These are phyloP conservation scores for Citrus cavaleriei DNA, from an alignment of 345 rosid species.

Conservation along the genomic window DNA sequence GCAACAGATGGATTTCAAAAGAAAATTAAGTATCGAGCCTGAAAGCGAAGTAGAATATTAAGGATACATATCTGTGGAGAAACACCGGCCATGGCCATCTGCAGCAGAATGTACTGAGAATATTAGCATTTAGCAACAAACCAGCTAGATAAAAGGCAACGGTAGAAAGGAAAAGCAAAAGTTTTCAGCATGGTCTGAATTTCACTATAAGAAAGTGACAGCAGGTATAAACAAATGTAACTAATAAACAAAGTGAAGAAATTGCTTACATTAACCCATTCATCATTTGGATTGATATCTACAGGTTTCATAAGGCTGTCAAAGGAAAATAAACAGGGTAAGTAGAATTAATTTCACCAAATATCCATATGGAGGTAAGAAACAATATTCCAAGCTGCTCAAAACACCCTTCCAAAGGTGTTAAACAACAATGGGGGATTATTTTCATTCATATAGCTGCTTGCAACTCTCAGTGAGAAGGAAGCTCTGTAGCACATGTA, in stretches of 20 bases:
- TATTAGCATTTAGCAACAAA: constrained; percentile 8
- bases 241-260: background rate
- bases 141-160: background rate
- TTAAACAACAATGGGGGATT: background rate
- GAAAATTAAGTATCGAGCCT: background rate
- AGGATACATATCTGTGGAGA: constrained; percentile 97
- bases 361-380: background rate
- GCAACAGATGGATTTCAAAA: background rate
- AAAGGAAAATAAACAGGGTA: constrained; percentile 25
- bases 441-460: background rate
- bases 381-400: background rate
- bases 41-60: background rate
- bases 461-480: background rate
- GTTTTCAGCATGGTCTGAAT: background rate
- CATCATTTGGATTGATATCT: constrained; percentile 90
- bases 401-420: background rate
- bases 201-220: background rate
- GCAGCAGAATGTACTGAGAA: constrained; percentile 19
- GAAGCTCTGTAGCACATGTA: background rate
- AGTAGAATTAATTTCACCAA: constrained; percentile 8
- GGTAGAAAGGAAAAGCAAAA: constrained; percentile 8
- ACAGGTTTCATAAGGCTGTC: constrained; percentile 83
- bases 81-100: constrained; percentile 95
- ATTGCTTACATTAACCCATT: constrained; percentile 90
- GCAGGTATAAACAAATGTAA: constrained; percentile 5